phyloP scores from a whole-genome alignment of 225 moss, liverwort and hornwort genomes.

The Bryoerythrophyllum caledonicum region DNA sequence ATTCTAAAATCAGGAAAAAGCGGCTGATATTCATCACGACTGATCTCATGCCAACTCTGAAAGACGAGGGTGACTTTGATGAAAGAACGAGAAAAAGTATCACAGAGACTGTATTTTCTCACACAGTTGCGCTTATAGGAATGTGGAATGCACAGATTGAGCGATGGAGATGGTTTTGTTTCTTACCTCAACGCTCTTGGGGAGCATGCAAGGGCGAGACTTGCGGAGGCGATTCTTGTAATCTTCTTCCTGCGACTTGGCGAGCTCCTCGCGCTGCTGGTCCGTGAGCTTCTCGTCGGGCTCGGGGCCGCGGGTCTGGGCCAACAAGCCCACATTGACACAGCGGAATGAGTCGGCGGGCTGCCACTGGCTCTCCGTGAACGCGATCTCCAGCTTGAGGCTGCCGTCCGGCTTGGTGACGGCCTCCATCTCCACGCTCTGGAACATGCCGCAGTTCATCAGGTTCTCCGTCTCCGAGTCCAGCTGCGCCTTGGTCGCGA shows the following conservation, averaged over 20 bases:
- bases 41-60: no score
- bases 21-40: no score
- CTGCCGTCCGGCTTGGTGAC: constrained; percentile 75
- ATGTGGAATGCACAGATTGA: neutral
- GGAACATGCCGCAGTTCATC: constrained; percentile 86
- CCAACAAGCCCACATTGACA: constrained; percentile 81
- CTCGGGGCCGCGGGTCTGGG: constrained; percentile 67
- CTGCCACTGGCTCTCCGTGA: constrained; percentile 85
- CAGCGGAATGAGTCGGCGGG: constrained; percentile 79
- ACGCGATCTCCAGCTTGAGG: constrained; percentile 69
- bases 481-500: constrained; percentile 67
- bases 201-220: constrained; percentile 81
- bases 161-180: neutral
- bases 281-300: constrained; percentile 64
- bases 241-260: constrained; percentile 81
- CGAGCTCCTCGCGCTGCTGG: constrained; percentile 78
- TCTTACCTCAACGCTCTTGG: constrained; percentile 62
- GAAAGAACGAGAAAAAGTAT: no score
- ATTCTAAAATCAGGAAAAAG: no score
- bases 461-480: constrained; percentile 74
- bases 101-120: no score
- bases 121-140: neutral
- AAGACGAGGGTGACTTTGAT: no score
- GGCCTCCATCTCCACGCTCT: constrained; percentile 78
- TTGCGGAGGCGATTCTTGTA: constrained; percentile 72